Evolutionary conservation across 73 alveolate species (phyloP).

Genomic region (Paramecium sonneborni): DNA sequence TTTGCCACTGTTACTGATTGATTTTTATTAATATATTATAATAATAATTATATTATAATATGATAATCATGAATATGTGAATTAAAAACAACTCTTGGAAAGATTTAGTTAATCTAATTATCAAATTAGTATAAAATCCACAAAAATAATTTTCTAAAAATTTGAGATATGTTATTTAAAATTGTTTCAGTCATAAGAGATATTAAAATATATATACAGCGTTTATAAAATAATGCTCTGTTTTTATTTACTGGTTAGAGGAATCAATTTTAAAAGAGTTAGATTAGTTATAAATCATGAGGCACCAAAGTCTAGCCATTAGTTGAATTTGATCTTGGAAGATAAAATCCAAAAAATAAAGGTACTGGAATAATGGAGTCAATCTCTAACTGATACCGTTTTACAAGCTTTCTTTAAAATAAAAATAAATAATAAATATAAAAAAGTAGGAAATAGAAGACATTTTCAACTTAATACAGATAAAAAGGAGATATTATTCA

Average conservation of each 20-base stretch:
- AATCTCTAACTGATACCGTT: no score
- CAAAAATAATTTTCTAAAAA: neutral
- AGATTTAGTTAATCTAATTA: neutral
- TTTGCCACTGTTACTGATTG: conserved; percentile 39
- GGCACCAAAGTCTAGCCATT: neutral
- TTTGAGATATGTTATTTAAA: neutral
- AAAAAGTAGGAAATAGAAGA: no score
- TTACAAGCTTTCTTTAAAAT: no score
- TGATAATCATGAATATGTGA: neutral
- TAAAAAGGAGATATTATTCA: neutral
- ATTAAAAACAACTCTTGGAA: neutral
- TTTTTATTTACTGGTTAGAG: neutral
- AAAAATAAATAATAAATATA: no score
- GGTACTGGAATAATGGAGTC: conserved; percentile 21
- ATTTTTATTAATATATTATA: neutral
- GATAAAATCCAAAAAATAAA: neutral
- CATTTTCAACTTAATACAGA: no score
- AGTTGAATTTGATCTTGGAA: neutral
- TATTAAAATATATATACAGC: neutral
- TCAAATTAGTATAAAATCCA: neutral
- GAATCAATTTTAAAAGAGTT: neutral
- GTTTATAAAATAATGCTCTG: neutral
- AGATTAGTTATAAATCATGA: neutral
- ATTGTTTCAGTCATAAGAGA: neutral
- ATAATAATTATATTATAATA: neutral